Evolutionary conservation across 305 asterid species (phyloP), one percentile per base, ranked within the genome.

Genomic region (Solanum chacoense): DNA sequence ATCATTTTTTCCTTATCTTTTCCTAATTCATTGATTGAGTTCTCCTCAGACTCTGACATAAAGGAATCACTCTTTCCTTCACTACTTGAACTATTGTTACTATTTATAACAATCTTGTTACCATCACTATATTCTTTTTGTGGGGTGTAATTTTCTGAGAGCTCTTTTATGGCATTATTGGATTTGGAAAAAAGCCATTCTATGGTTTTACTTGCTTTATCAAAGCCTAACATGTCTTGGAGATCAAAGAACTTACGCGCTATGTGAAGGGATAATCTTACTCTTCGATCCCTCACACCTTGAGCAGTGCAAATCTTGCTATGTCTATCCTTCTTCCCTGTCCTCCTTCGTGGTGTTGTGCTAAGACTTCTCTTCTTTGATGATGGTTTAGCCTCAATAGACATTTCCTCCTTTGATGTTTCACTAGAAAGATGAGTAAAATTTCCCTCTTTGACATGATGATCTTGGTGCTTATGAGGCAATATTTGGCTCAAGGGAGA

Each of bases 271-370:
- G 98, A 95, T 5, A 95, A 84, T 59, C 98, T 89, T 94, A 95
- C 94, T 28, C 98, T 77, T 26, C 98, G 85, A 55, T 93, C 98
- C 16, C 98, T 87, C 24, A 95, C 90, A 5, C 98, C 98, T 75
- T 93, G 96, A 36, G 96, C 98, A n/a, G 98, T 95, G 88, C 94
- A 91, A 34, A 95, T 94, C 93, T 95, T 95, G 95, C 95, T 95
- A 90, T 95, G 98, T 55, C 95, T 79, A 86, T 94, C 94, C 78
- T 93, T 95, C 91, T 94, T 93, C 29, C 94, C 93, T 0, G 92
- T 45, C 16, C 94, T 92, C 71, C 93, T 88, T 83, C 94, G 79
- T 26, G 93, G 93, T 0, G 90, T 40, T 4, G 72, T 89, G 2
- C 89, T 89, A 24, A 75, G 72, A 75, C 37, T 91, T 24, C 89